Evolutionary conservation across 768 basidiomycete genomes (phyloP).

Genomic region (Boletus vinaceobasis): DNA sequence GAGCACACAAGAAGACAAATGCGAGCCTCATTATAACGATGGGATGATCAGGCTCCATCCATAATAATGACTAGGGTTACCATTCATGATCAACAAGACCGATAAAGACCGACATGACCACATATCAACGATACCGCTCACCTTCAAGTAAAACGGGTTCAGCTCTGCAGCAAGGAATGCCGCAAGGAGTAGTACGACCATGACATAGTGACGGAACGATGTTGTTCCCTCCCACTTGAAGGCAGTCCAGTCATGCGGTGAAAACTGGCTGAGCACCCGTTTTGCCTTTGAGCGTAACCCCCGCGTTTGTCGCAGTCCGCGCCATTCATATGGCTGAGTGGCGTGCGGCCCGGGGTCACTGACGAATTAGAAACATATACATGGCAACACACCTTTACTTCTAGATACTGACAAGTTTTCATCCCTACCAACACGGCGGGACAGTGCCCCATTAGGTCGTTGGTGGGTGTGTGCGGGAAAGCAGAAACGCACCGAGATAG

Average conservation of each 20-base stretch:
- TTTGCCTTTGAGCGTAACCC: conserved; percentile 77
- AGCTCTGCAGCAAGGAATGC: conserved; percentile 83
- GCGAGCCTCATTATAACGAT: conserved; percentile 70
- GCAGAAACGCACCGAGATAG: conserved; percentile 56
- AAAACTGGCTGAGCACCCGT: conserved; percentile 79
- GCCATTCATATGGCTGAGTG: conserved; percentile 77
- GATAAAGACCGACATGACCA: conserved; percentile 16
- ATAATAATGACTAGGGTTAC: conserved; percentile 45
- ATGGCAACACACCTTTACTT: conserved; percentile 64
- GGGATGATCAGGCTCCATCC: conserved; percentile 91
- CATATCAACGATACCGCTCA: conserved; percentile 27
- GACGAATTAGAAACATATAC: background rate
- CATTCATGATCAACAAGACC: conserved; percentile 34
- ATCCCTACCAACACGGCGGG: conserved; percentile 49
- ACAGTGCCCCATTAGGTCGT: conserved; percentile 12
- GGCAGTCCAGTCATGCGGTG: conserved; percentile 82
- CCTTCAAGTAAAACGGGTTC: conserved; percentile 88
- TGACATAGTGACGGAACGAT: conserved; percentile 69
- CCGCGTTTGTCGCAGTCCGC: conserved; percentile 73
- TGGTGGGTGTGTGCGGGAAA: conserved; percentile 6
- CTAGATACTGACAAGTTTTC: conserved; percentile 83
- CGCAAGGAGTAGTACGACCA: conserved; percentile 70
- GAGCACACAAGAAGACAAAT: conserved; percentile 79
- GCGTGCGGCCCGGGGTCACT: background rate
- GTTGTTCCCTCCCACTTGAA: conserved; percentile 86